phyloP scores from a whole-genome alignment of 2,329 filamentous ascomycete species.

The Lachnellula arida region DNA sequence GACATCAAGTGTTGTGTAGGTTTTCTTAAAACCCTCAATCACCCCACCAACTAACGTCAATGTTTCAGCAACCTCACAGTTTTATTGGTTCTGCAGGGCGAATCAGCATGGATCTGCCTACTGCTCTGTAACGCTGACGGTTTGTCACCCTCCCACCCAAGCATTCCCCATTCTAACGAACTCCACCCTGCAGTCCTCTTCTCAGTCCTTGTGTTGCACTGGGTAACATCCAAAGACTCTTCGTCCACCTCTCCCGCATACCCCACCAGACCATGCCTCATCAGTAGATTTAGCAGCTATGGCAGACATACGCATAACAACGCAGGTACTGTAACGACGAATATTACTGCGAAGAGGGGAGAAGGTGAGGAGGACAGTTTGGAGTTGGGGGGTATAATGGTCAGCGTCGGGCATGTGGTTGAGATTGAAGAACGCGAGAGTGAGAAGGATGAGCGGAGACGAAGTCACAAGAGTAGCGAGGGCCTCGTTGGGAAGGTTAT shows the following conservation, averaged over 20 bases:
- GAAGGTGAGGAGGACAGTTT: neutral
- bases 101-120: conserved; percentile 60
- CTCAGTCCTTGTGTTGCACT: conserved; percentile 55
- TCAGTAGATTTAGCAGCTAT: neutral
- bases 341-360: neutral
- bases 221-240: conserved; percentile 43
- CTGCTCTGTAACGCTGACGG: conserved; percentile 59
- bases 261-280: neutral
- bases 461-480: neutral
- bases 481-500: neutral
- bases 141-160: conserved; percentile 7
- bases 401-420: neutral
- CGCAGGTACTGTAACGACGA: neutral
- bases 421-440: neutral
- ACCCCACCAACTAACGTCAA: neutral
- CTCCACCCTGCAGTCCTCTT: conserved; percentile 43
- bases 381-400: neutral
- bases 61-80: conserved; percentile 46
- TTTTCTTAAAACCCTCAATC: neutral
- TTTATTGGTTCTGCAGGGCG: conserved; percentile 53
- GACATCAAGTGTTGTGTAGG: conserved; percentile 30
- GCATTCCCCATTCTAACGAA: conserved; percentile 17
- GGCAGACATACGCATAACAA: neutral
- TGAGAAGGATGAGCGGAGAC: neutral
- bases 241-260: neutral